phyloP scores from a whole-genome alignment of 768 basidiomycete genomes.

The Neoboletus subvelutipes region DNA sequence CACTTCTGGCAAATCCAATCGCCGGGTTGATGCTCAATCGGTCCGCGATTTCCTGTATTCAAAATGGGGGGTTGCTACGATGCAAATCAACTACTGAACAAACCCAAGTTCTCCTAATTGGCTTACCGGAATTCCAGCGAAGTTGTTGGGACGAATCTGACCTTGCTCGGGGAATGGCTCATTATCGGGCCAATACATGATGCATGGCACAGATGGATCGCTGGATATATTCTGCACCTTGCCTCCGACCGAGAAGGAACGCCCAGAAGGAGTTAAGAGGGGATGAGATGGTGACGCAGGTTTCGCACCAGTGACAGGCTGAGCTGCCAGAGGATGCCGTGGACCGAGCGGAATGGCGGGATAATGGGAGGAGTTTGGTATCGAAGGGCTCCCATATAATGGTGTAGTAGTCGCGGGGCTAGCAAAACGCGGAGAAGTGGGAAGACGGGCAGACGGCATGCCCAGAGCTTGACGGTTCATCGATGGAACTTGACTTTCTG shows the following conservation, averaged over 20 bases:
- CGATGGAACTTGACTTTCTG: constrained; percentile 33
- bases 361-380: constrained; percentile 35
- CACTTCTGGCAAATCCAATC: constrained; percentile 85
- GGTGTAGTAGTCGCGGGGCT: constrained; percentile 16
- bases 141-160: constrained; percentile 64
- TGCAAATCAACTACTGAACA: constrained; percentile 1
- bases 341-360: constrained; percentile 16
- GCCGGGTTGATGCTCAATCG: constrained; percentile 82
- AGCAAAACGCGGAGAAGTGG: constrained; percentile 28
- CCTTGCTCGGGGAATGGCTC: constrained; percentile 79
- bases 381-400: constrained; percentile 16
- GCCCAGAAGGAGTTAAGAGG: constrained; percentile 80
- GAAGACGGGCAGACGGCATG: constrained; percentile 22
- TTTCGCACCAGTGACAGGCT: constrained; percentile 29
- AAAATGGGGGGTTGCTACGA: constrained; percentile 78
- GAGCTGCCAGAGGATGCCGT: constrained; percentile 31
- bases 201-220: constrained; percentile 70
- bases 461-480: constrained; percentile 32
- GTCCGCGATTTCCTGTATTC: constrained; percentile 86
- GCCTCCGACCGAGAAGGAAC: constrained; percentile 72
- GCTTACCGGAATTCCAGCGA: constrained; percentile 56
- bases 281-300: constrained; percentile 53
- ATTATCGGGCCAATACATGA: constrained; percentile 92
- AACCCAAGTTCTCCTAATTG: not conserved
- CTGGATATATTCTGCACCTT: constrained; percentile 76